Evolutionary conservation across 2,329 filamentous ascomycete genomes (phyloP), one percentile per base, ranked within the genome.

Genomic region (Sphaerulina musiva): DNA sequence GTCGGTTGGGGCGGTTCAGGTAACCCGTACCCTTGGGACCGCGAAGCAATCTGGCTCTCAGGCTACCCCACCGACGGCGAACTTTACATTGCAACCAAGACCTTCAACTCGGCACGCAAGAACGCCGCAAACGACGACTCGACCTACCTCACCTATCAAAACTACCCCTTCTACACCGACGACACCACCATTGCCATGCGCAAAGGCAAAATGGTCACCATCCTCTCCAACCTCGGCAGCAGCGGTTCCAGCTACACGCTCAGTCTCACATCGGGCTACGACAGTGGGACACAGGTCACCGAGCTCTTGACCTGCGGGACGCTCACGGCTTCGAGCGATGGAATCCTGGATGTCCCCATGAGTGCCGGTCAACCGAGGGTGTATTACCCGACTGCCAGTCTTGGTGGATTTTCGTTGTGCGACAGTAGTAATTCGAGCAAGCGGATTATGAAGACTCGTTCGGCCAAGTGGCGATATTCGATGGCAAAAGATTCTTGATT

Each of bases 91-190:
- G 44, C 54, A 20, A 60, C 80, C 14, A 60, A 64, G 3, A 69
- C 62, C 4, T 64, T 80, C 23, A 83, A 83, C 64, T 69, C 72
- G 46, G 71, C 81, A 43, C 78, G 80, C 34, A 72, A 67, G 66
- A 67, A 73, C 45, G 72, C 73, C 14, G 74, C 76, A 46, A 60
- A 64, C 49, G 66, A 72, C 8, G 70, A 72, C 43, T 55, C 59
- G 17, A 56, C 58, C 8, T 79, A 76, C 58, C 59, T 75, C 4
- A 66, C 65, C 5, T 74, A 71, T 59, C 68, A 70, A 55, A 72
- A 70, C 38, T 65, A 64, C 42, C 62, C 71, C 2, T 59, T 74
- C 49, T 73, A 73, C 60, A 70, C 69, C 12, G 73, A 75, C 60
- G 62, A 58, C 48, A 66, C 69, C 58, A 72, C 66, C 14, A 66